Conservation (phyloP, 768 basidiomycete genomes). For the Cytidiella melzeri region DNA sequence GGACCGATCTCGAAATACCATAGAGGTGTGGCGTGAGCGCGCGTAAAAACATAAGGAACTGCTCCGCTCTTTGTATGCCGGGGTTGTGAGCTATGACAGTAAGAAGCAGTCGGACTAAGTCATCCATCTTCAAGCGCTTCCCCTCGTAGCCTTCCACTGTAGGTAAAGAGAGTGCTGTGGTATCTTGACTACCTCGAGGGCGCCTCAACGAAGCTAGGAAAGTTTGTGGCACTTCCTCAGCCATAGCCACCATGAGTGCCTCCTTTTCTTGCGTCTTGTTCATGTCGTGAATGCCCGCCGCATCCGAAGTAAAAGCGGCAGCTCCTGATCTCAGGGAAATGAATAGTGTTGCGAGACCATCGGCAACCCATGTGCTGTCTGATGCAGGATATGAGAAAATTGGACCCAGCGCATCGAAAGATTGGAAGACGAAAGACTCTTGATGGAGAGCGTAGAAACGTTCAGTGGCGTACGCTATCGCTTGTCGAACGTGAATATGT, state of each 20-base stretch:
- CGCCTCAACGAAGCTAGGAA: constrained; percentile 52
- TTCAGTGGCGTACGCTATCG: constrained; percentile 66
- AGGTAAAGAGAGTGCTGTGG: constrained; percentile 39
- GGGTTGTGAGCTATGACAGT: constrained; percentile 78
- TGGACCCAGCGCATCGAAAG: constrained; percentile 55
- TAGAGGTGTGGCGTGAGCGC: constrained; percentile 52
- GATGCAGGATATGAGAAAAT: constrained; percentile 43
- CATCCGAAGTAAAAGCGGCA: constrained; percentile 39
- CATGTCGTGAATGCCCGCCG: constrained; percentile 59
- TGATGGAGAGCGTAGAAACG: constrained; percentile 72
- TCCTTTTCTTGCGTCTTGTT: constrained; percentile 66
- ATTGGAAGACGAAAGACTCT: constrained; percentile 71
- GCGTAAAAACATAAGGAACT: constrained; percentile 60
- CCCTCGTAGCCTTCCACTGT: constrained; percentile 48
- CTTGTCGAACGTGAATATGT: constrained; percentile 51
- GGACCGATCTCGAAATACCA: constrained; percentile 44
- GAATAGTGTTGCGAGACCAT: constrained; percentile 53
- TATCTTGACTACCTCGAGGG: constrained; percentile 10
- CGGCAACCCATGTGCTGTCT: constrained; percentile 47
- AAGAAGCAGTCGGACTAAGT: constrained; percentile 65
- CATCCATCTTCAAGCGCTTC: constrained; percentile 49
- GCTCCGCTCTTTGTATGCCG: constrained; percentile 57
- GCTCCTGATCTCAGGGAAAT: constrained; percentile 45
- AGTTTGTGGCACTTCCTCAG: constrained; percentile 69
- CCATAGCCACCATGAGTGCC: constrained; percentile 59